A percentile compares a stretch with the other conserved stretches of the same genome.
Conservation (phyloP, 2,329 filamentous ascomycete genomes). For the Fusarium sp. region DNA sequence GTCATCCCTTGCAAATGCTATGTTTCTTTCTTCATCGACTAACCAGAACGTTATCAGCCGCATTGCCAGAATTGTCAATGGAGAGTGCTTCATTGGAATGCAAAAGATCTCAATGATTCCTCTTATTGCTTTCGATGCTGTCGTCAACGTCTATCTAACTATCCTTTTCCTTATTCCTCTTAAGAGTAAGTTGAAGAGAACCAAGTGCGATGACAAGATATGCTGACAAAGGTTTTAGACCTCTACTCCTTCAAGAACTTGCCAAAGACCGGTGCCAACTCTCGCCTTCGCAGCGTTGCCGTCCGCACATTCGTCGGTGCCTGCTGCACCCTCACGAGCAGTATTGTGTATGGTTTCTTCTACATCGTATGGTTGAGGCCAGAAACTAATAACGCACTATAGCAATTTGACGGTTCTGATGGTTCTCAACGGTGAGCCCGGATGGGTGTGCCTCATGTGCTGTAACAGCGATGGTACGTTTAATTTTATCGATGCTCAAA, state of each 20-base stretch:
- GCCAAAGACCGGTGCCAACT: constrained; percentile 54
- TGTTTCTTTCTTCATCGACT: constrained; percentile 1
- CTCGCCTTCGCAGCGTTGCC: constrained; percentile 63
- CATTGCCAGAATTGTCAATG: constrained; percentile 65
- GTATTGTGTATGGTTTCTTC: constrained; percentile 61
- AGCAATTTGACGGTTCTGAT: constrained; percentile 71
- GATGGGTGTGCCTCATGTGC: constrained; percentile 74
- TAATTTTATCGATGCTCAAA: not conserved
- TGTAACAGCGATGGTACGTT: constrained; percentile 71
- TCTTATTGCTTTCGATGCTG: constrained; percentile 69
- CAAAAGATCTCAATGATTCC: constrained; percentile 68
- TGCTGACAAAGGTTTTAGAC: constrained; percentile 50
- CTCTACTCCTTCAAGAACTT: constrained; percentile 66
- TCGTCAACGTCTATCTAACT: constrained; percentile 73
- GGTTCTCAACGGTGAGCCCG: constrained; percentile 69
- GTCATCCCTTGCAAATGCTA: constrained; percentile 35
- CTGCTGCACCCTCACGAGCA: constrained; percentile 67
- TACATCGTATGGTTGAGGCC: not conserved
- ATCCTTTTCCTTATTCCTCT: constrained; percentile 72
- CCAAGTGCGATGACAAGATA: too few relatives aligned
- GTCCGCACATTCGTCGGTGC: constrained; percentile 70
- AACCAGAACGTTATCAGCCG: constrained; percentile 55
- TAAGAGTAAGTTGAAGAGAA: constrained; percentile 55
- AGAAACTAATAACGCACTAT: constrained; percentile 8
- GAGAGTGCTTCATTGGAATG: constrained; percentile 72